Conservation (phyloP, 2,329 filamentous ascomycete genomes). For the Cryphonectria parasitica region DNA sequence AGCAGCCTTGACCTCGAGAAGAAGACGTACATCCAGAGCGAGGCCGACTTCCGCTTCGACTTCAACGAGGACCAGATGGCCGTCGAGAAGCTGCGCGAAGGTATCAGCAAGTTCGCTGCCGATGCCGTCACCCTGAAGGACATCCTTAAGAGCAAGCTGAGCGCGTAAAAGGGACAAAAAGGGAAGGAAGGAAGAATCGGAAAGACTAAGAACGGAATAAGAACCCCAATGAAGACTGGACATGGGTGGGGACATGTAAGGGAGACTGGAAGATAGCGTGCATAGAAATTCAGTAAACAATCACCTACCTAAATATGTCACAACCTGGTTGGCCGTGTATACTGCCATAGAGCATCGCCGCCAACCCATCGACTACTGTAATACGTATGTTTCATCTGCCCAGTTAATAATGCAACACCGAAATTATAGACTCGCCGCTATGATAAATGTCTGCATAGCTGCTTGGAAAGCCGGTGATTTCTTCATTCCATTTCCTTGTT, state of each 20-base stretch:
- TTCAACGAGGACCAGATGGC: slow-evolving; percentile 99
- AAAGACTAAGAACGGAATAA: background rate
- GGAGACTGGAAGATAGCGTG: slow-evolving; percentile 16
- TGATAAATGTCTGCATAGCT: background rate
- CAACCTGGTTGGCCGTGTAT: background rate
- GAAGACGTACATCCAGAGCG: slow-evolving; percentile 88
- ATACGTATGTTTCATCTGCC: background rate
- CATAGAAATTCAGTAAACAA: slow-evolving; percentile 14
- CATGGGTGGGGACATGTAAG: background rate
- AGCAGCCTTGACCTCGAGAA: slow-evolving; percentile 75
- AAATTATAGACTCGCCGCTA: background rate
- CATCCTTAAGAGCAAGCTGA: slow-evolving; percentile 86
- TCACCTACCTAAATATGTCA: background rate
- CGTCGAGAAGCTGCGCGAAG: slow-evolving; percentile 98
- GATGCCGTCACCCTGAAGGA: slow-evolving; percentile 93
- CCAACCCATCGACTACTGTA: background rate
- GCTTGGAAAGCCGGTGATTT: background rate
- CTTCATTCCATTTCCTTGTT: background rate
- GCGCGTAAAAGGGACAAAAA: slow-evolving; percentile 41
- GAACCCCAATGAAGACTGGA: background rate
- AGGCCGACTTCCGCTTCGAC: slow-evolving; percentile 93
- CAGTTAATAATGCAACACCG: background rate
- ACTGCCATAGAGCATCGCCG: background rate
- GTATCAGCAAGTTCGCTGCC: slow-evolving; percentile 98
- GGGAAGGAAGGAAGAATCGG: background rate